Evolutionary conservation across 306 rosid species (phyloP).

Genomic region (Casuarina equisetifolia): DNA sequence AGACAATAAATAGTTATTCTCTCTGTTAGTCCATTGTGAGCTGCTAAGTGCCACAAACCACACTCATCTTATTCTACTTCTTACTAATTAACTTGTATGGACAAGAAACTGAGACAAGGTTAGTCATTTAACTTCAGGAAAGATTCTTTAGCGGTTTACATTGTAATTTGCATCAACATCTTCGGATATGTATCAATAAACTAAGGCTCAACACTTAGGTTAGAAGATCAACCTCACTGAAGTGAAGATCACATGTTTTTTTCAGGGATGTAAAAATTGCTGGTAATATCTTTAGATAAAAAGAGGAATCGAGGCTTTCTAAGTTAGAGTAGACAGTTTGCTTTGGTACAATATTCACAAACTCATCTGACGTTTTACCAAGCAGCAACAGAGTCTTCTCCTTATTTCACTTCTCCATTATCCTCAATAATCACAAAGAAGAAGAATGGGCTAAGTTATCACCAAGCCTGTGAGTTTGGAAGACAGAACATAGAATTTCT

Average conservation of each 20-base stretch:
- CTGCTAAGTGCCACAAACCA: not conserved
- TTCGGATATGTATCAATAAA: not conserved
- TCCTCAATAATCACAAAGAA: not conserved
- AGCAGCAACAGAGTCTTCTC: not conserved
- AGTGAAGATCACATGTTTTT: not conserved
- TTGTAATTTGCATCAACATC: not conserved
- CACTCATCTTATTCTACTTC: not conserved
- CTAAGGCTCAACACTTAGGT: not conserved
- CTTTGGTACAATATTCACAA: not conserved
- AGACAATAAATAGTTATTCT: not conserved
- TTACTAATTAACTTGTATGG: not conserved
- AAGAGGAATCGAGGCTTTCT: not conserved
- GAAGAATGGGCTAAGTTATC: not conserved
- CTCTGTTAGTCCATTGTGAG: not conserved
- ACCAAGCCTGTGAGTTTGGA: not conserved
- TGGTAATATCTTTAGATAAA: not conserved
- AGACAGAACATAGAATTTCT: not conserved
- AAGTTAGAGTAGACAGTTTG: not conserved
- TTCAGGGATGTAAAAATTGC: not conserved
- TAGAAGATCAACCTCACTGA: not conserved
- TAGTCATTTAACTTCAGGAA: not conserved
- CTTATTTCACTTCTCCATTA: not conserved
- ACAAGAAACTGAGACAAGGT: not conserved
- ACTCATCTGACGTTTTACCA: not conserved
- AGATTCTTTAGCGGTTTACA: not conserved